These are phyloP conservation scores for Cucurbitaria berberidis DNA, from an alignment of 2,329 filamentous ascomycete species.

Conservation along the genomic window DNA sequence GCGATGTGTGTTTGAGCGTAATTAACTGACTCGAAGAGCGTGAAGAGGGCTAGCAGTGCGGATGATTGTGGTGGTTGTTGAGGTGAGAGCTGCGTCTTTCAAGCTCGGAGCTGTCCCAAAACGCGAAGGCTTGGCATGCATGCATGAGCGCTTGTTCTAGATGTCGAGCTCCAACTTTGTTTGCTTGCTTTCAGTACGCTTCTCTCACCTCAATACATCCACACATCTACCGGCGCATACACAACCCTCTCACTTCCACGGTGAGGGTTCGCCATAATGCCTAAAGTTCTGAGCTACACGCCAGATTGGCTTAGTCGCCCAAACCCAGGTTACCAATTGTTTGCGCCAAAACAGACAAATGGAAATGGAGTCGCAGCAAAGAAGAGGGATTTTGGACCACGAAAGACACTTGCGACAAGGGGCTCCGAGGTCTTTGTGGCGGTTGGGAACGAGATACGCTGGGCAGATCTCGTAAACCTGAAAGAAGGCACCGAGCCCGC, in stretches of 20 bases:
- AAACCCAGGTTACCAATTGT: slow-evolving; percentile 78
- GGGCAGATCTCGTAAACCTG: slow-evolving; percentile 81
- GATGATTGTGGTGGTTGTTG: slow-evolving; percentile 4
- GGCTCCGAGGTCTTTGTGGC: slow-evolving; percentile 90
- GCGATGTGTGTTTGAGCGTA: neutral
- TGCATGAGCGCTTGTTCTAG: slow-evolving; percentile 2
- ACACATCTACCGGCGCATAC: slow-evolving; percentile 4
- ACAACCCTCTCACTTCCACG: neutral
- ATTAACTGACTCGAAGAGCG: neutral
- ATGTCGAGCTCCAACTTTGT: slow-evolving; percentile 24
- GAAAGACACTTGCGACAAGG: slow-evolving; percentile 74
- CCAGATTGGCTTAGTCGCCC: slow-evolving; percentile 85
- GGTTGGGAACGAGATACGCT: slow-evolving; percentile 86
- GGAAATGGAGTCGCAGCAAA: slow-evolving; percentile 36
- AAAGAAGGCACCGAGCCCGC: slow-evolving; percentile 61
- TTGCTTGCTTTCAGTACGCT: slow-evolving; percentile 3
- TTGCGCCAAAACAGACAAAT: slow-evolving; percentile 60
- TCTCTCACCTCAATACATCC: slow-evolving; percentile 1
- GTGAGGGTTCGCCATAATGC: slow-evolving; percentile 63
- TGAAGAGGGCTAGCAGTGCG: neutral
- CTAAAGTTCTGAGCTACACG: slow-evolving; percentile 83
- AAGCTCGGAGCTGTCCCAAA: slow-evolving; percentile 20
- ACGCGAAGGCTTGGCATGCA: slow-evolving; percentile 15
- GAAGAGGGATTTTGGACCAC: slow-evolving; percentile 49
- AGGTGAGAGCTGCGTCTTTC: slow-evolving; percentile 5